Base-by-base conservation (phyloP, 2,329 filamentous ascomycete species). In the Sordariomycetes sp. region DNA sequence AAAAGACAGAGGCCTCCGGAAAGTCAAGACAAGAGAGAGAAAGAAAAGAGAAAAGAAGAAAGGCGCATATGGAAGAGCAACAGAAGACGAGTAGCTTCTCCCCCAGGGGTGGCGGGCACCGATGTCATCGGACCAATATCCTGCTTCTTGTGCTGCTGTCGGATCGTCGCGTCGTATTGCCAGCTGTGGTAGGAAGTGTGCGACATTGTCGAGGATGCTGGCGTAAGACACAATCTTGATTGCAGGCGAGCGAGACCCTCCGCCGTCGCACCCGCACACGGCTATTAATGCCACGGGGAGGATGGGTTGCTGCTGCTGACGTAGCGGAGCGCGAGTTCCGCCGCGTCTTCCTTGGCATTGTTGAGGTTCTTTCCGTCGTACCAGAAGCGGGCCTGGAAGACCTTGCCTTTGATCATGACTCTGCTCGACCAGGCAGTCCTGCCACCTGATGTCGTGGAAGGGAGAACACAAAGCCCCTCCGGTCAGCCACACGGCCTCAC, bases 281-380 rank as follows among this genome's bases (percentile, higher is more conserved):
- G 45, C 20, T 50, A 24, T 50, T 50, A 50, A 50, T 52, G 45
- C 55, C 55, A 56, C 20, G 48, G 28, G 28, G 28, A 48, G n/a
- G 55, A 56, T 20, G 55, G 36, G 24, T 28, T 32, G 32, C 34
- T 52, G 48, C 55, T 52, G 20, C 34, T 56, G 15, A 56, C 55
- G 71, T 77, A 79, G 65, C 76, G 79, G 60, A 50, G 45, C 28
- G 90, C 90, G 60, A 87, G 80, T 71, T 96, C 89, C 62, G 90
- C 90, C n/a, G 89, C 90, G 68, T 96, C 90, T 70, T 96, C 90
- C 71, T 83, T 86, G 59, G 90, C 90, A 66, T 95, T 95, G 75
- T 91, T 83, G 69, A 92, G 78, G 67, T 89, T 90, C 68, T 89
- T 84, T 60, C 90, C 90, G 69, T 95, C 90, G 72, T 95, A 96